These are phyloP conservation scores for Lactifluus rugatus DNA, from an alignment of 768 basidiomycete genomes.

Conservation along the genomic window DNA sequence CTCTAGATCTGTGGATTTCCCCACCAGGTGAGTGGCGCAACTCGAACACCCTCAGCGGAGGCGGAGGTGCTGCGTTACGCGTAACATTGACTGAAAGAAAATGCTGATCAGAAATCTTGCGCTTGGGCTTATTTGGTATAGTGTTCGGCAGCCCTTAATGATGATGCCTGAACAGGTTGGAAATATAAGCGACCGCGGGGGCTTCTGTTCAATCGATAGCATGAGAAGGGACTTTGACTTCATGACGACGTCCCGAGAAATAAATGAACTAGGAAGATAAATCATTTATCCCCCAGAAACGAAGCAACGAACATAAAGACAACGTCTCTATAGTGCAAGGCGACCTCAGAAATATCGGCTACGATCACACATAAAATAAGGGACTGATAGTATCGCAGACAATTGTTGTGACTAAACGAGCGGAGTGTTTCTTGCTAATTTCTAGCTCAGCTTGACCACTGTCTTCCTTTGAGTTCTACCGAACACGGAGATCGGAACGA, in stretches of 20 bases:
- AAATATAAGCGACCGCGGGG: too few relatives aligned
- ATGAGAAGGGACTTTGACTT: background rate
- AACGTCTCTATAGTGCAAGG: background rate
- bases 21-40: background rate
- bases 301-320: background rate
- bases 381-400: background rate
- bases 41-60: background rate
- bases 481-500: background rate
- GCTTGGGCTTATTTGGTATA: conserved; percentile 1
- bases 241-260: background rate
- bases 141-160: background rate
- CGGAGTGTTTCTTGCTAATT: background rate
- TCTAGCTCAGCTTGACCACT: background rate
- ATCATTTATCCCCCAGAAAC: background rate
- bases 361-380: background rate
- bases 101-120: background rate
- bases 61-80: too few relatives aligned
- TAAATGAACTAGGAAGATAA: background rate
- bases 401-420: background rate
- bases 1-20: background rate
- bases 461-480: background rate
- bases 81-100: too few relatives aligned
- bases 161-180: background rate
- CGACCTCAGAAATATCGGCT: background rate
- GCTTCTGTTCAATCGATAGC: background rate